Conservation (phyloP, 257 asterid species). For the Parsonsia alboflavescens region DNA sequence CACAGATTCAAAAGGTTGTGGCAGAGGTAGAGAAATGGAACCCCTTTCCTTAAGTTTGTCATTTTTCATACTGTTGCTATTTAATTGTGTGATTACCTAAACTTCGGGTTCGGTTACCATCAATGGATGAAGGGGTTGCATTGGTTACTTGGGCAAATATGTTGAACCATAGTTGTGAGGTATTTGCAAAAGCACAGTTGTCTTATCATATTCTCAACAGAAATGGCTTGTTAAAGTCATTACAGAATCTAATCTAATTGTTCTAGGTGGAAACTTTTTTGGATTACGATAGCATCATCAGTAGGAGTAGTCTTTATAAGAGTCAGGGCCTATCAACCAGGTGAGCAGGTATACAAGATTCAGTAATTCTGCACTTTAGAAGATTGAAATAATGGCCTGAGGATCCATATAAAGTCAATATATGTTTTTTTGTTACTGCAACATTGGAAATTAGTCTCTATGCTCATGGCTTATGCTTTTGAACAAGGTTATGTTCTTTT, state of each 20-base stretch:
- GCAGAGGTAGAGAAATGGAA: too few species aligned
- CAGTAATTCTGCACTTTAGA: neutral
- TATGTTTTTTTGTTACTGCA: neutral
- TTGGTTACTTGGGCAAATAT: slow-evolving; percentile 99
- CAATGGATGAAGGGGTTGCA: slow-evolving; percentile 82
- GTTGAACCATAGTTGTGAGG: slow-evolving; percentile 91
- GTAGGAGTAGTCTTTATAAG: slow-evolving; percentile 85
- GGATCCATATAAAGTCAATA: neutral
- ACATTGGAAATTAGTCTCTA: neutral
- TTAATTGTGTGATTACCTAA: slow-evolving; percentile 1
- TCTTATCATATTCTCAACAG: slow-evolving; percentile 8
- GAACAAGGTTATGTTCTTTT: too few species aligned
- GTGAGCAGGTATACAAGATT: slow-evolving; percentile 87
- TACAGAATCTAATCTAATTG: slow-evolving; percentile 19
- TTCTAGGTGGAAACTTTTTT: slow-evolving; percentile 79
- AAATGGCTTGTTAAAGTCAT: slow-evolving; percentile 10
- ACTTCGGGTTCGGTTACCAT: slow-evolving; percentile 76
- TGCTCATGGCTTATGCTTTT: neutral
- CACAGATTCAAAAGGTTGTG: too few species aligned
- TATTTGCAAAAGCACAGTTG: slow-evolving; percentile 20
- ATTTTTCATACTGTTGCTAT: neutral
- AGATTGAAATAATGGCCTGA: neutral
- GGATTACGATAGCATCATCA: slow-evolving; percentile 81
- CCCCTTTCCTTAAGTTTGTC: too few species aligned
- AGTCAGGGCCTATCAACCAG: slow-evolving; percentile 91